phyloP scores from a whole-genome alignment of 1,139 yeast genomes.

The Hemisphaericaspora lyxosophila region DNA sequence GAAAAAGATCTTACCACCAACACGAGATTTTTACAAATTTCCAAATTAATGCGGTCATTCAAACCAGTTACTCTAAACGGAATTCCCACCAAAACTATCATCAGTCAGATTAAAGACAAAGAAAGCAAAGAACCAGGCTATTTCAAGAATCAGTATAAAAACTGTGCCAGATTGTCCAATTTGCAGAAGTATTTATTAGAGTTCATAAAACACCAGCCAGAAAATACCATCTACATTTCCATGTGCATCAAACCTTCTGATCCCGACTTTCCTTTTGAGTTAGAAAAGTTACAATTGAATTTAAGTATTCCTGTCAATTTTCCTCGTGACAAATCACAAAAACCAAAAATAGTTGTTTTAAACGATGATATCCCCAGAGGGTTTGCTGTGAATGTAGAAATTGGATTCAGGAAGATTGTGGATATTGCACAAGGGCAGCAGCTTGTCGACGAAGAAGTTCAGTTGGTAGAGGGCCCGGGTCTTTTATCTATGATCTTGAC shows the following conservation, averaged over 20 bases:
- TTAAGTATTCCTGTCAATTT: slow-evolving; percentile 56
- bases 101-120: slow-evolving; percentile 16
- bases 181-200: slow-evolving; percentile 18
- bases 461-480: slow-evolving; percentile 46
- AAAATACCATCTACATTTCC: slow-evolving; percentile 31
- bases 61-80: slow-evolving; percentile 39
- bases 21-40: slow-evolving; percentile 22
- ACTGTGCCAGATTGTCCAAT: slow-evolving; percentile 13
- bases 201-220: slow-evolving; percentile 18
- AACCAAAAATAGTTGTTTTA: slow-evolving; percentile 53
- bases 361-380: slow-evolving; percentile 76
- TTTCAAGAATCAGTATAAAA: slow-evolving; percentile 12
- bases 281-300: slow-evolving; percentile 50
- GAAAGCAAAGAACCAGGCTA: slow-evolving; percentile 11
- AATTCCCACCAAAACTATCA: slow-evolving; percentile 20
- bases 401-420: slow-evolving; percentile 58
- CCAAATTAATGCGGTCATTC: slow-evolving; percentile 27
- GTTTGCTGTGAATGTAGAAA: slow-evolving; percentile 62
- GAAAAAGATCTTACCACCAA: slow-evolving; percentile 17
- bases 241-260: slow-evolving; percentile 56
- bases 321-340: slow-evolving; percentile 37
- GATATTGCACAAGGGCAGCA: slow-evolving; percentile 30
- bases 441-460: slow-evolving; percentile 24
- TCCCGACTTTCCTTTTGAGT: slow-evolving; percentile 73
- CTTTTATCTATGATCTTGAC: slow-evolving; percentile 55